Conservation (phyloP, 2,329 filamentous ascomycete genomes). For the Fusarium neocosmosporiellum region DNA sequence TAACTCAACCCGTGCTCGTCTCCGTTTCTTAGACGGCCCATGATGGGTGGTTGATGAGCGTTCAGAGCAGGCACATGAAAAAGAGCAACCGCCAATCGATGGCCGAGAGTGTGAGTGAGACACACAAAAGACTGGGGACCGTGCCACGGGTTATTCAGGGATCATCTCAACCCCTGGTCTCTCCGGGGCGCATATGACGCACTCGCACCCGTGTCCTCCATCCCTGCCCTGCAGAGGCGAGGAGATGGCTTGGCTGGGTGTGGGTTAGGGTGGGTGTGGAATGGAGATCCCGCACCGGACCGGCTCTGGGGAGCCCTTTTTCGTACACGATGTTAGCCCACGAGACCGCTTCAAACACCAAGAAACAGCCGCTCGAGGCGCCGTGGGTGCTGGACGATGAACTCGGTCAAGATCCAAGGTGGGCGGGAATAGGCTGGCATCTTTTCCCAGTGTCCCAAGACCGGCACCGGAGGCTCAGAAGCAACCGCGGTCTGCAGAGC, state of each 20-base stretch:
- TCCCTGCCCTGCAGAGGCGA: conserved; percentile 39
- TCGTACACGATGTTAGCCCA: conserved; percentile 17
- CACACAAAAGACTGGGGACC: conserved; percentile 31
- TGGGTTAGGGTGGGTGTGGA: conserved; percentile 33
- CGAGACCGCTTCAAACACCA: conserved; percentile 23
- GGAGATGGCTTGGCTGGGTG: conserved; percentile 25
- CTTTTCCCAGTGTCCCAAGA: background rate
- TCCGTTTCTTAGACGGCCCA: conserved; percentile 29
- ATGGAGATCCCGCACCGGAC: conserved; percentile 38
- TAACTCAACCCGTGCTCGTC: conserved; percentile 29
- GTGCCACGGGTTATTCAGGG: conserved; percentile 36
- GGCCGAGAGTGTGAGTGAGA: conserved; percentile 36
- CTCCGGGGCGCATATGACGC: conserved; percentile 45
- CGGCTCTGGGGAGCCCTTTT: conserved; percentile 30
- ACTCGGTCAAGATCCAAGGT: background rate
- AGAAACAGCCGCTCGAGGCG: conserved; percentile 36
- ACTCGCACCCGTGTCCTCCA: conserved; percentile 40
- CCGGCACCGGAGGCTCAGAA: background rate
- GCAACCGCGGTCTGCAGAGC: background rate
- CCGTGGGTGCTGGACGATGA: conserved; percentile 8
- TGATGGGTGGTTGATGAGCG: conserved; percentile 16
- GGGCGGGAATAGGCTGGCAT: background rate
- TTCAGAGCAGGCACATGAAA: conserved; percentile 2
- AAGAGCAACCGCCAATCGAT: conserved; percentile 25
- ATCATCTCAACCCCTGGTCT: conserved; percentile 32